Evolutionary conservation across 2,329 filamentous ascomycete species (phyloP).

Genomic region (Trichoderma sp.): DNA sequence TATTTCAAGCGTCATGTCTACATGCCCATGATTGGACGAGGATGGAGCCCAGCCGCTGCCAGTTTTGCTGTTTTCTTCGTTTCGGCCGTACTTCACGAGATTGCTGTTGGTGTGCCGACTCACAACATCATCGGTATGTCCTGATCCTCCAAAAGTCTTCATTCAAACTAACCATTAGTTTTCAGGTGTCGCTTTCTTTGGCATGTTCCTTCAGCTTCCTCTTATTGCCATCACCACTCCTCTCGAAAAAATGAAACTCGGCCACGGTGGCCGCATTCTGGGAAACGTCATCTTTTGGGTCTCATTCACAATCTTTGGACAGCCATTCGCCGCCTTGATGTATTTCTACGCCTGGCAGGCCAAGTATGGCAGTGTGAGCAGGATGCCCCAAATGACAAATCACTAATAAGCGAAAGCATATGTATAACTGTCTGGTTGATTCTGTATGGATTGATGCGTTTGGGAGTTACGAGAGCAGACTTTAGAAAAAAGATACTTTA

Average conservation of each 20-base stretch:
- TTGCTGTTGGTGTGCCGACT: constrained; percentile 90
- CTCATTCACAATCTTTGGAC: constrained; percentile 91
- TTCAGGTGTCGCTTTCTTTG: constrained; percentile 82
- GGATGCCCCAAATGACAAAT: constrained; percentile 28
- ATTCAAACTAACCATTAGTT: constrained; percentile 17
- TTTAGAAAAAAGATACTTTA: not conserved
- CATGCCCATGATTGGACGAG: constrained; percentile 80
- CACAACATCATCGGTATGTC: constrained; percentile 82
- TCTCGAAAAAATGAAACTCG: constrained; percentile 75
- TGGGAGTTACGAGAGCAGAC: not conserved
- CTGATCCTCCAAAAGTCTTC: not conserved
- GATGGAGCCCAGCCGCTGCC: constrained; percentile 70
- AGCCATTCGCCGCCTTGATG: constrained; percentile 86
- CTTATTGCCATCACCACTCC: constrained; percentile 80
- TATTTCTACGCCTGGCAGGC: constrained; percentile 99
- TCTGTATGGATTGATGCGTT: not conserved
- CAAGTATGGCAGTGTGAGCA: constrained; percentile 84
- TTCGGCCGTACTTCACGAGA: constrained; percentile 86
- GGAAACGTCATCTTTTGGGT: constrained; percentile 97
- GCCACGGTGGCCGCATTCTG: constrained; percentile 69
- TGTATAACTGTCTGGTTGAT: not conserved
- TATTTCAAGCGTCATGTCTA: constrained; percentile 97
- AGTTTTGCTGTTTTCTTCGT: constrained; percentile 84
- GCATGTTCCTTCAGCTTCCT: constrained; percentile 92
- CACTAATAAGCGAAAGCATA: not conserved